A percentile compares a stretch with the other conserved stretches of the same genome.
These are phyloP conservation scores for Conticribra guillardii DNA, from an alignment of 108 stramenopile genomes.

Conservation along the genomic window DNA sequence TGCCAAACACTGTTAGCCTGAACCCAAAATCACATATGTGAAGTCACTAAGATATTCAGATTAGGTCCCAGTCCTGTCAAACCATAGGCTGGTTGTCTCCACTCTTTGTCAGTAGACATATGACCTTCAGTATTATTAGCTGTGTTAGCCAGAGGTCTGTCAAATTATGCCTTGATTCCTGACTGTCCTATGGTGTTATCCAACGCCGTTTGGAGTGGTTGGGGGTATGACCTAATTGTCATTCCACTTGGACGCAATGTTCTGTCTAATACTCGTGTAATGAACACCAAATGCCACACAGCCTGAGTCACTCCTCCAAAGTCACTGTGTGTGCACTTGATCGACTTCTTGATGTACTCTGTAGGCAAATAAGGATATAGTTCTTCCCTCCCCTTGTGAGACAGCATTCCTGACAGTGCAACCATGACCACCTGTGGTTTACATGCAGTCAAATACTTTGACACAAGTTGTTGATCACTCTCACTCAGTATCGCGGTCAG, in stretches of 20 bases:
- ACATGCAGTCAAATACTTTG: background rate
- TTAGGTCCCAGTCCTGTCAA: background rate
- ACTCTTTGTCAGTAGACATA: too few species aligned
- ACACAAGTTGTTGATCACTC: background rate
- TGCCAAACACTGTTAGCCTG: background rate
- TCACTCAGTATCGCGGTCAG: background rate
- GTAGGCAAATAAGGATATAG: background rate
- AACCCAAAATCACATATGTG: conserved; percentile 16
- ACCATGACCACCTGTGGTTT: background rate
- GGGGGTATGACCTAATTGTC: background rate
- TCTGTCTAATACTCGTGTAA: background rate
- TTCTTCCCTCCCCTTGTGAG: background rate
- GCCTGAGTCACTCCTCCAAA: background rate
- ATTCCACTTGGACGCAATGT: background rate
- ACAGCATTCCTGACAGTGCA: background rate
- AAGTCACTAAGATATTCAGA: background rate
- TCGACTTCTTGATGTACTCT: background rate
- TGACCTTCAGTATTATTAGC: too few species aligned
- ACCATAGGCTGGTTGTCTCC: background rate
- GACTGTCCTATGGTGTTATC: conserved; percentile 14
- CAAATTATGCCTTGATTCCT: conserved; percentile 4
- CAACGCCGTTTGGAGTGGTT: conserved; percentile 1
- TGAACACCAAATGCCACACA: background rate
- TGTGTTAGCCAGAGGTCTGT: background rate
- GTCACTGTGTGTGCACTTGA: background rate